Conservation (phyloP, 1,284 basidiomycete genomes). For the Tilletia horrida region DNA sequence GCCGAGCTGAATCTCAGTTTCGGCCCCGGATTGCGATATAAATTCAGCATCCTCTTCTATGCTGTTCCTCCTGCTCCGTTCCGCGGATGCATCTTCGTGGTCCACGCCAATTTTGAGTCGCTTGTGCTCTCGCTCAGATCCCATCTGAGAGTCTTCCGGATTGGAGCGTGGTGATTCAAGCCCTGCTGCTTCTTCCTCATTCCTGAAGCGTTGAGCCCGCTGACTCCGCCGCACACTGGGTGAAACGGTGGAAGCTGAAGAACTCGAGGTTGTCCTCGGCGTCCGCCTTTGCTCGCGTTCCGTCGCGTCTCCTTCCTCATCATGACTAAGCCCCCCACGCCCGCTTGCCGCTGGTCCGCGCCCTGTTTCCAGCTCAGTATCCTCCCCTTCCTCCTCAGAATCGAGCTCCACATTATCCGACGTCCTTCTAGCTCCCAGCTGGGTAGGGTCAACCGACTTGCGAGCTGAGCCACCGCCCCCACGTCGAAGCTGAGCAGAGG, state of each 20-base stretch:
- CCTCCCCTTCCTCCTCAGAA: not conserved
- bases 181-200: too few species aligned
- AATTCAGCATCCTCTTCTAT: not conserved
- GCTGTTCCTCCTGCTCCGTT: not conserved
- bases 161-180: too few species aligned
- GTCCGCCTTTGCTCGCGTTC: not conserved
- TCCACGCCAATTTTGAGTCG: not conserved
- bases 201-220: too few species aligned
- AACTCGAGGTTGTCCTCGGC: not conserved
- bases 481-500: not conserved
- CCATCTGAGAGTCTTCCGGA: too few species aligned
- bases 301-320: not conserved
- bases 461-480: not conserved
- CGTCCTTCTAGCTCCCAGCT: not conserved
- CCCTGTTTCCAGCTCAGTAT: not conserved
- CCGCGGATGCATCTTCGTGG: not conserved
- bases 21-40: not conserved
- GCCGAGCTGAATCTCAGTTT: not conserved
- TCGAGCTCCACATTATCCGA: not conserved
- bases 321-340: not conserved
- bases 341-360: too few species aligned
- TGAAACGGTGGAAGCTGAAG: not conserved
- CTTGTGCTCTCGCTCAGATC: slow-evolving; percentile 12
- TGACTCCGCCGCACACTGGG: not conserved
- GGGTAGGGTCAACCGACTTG: not conserved